Evolutionary conservation across 106 monocot genomes (phyloP).

Genomic region (Phalaenopsis equestris): DNA sequence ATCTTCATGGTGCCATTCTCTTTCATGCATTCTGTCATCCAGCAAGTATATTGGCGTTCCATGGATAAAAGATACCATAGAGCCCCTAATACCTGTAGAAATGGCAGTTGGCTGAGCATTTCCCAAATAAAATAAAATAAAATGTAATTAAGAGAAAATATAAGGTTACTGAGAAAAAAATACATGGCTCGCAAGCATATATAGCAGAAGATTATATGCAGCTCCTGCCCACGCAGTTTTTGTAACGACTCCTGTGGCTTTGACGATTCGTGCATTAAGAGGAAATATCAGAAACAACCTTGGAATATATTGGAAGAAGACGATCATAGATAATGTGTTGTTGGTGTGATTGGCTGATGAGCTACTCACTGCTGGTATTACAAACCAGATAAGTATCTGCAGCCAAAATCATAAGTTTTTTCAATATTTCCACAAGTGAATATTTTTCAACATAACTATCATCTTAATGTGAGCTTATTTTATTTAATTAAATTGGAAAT

Average conservation of each 20-base stretch:
- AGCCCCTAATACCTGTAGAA: slow-evolving; percentile 53
- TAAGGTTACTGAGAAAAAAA: neutral
- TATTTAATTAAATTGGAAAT: neutral
- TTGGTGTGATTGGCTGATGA: slow-evolving; percentile 61
- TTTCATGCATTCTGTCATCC: slow-evolving; percentile 51
- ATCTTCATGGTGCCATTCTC: slow-evolving; percentile 34
- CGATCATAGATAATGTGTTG: slow-evolving; percentile 62
- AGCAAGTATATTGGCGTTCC: slow-evolving; percentile 72
- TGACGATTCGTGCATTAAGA: slow-evolving; percentile 68
- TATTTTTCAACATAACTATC: neutral
- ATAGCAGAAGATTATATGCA: slow-evolving; percentile 82
- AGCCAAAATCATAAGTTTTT: slow-evolving; percentile 8
- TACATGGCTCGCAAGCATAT: slow-evolving; percentile 96
- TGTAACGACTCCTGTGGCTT: slow-evolving; percentile 66
- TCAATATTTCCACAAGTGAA: neutral
- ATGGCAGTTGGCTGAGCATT: neutral
- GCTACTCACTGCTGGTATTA: slow-evolving; percentile 64
- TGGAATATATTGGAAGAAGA: slow-evolving; percentile 82
- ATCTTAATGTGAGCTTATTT: neutral
- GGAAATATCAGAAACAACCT: slow-evolving; percentile 67
- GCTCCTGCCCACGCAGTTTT: slow-evolving; percentile 83
- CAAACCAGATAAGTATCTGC: slow-evolving; percentile 77
- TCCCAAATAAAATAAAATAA: neutral
- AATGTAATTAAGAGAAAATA: neutral
- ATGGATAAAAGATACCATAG: slow-evolving; percentile 84